Evolutionary conservation across 2,329 filamentous ascomycete genomes (phyloP), one percentile per base, ranked within the genome.

Genomic region (Sphaerulina musiva): DNA sequence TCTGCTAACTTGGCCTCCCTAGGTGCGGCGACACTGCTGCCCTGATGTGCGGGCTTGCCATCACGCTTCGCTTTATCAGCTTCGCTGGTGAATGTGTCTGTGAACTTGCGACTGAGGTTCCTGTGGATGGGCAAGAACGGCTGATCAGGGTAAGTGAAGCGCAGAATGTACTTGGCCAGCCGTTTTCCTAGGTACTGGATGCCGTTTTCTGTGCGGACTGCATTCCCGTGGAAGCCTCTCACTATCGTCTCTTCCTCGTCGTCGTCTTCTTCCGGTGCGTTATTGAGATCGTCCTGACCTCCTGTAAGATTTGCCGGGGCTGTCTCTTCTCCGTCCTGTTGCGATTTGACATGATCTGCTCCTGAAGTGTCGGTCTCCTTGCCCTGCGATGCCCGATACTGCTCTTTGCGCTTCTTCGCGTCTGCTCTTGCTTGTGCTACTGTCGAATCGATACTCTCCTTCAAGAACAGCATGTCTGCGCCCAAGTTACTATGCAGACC

Each of bases 101-200:
- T 69, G 20, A 81, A 67, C 42, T 76, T 74, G 54, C 75, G 72
- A 6, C 73, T 68, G 51, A 80, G 74, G 4, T 76, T 72, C 57
- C 75, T 79, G 65, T 82, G 83, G 42, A 78, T 68, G 0, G 92
- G 91, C 1, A 91, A 76, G 64, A 85, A 95, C 4, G 92, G 90
- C 65, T 97, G 91, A 66, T 96, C 90, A 0, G 93, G 93, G 68
- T 95, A 95, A 31, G 92, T 95, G 74, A 95, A 84, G 49, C 85
- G 81, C 42, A 98, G 77, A 31, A 97, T 82, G 68, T 92, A 95
- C 74, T 91, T 91, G 17, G 93, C 93, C 26, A 98, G 80, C 48
- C 93, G 82, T 70, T 97, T 97, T 17, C 93, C 93, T 4, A 98
- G 80, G 70, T 95, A 98, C 70, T 97, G 95, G 66, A 98, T 97